These are phyloP conservation scores for Paecilomyces sp. DNA, from an alignment of 2,329 filamentous ascomycete genomes.

Conservation along the genomic window DNA sequence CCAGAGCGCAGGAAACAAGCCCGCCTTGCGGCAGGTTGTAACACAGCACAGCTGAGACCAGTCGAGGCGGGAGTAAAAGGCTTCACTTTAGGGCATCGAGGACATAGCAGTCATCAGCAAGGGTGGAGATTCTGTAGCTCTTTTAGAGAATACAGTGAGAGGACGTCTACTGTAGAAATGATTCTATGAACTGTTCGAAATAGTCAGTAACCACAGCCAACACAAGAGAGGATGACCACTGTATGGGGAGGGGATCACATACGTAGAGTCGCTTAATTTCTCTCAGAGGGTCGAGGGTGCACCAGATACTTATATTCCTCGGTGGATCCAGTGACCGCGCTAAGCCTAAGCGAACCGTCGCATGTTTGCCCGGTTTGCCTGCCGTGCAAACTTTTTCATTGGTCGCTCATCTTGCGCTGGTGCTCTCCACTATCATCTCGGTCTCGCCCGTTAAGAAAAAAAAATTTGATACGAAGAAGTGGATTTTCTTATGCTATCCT, in stretches of 20 bases:
- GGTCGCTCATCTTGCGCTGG: background rate
- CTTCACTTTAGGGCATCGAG: slow-evolving; percentile 86
- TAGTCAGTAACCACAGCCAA: slow-evolving; percentile 12
- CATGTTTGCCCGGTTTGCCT: background rate
- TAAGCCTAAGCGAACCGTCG: background rate
- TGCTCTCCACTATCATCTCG: background rate
- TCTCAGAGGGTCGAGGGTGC: background rate
- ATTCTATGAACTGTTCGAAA: slow-evolving; percentile 58
- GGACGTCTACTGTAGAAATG: slow-evolving; percentile 97
- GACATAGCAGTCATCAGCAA: slow-evolving; percentile 85
- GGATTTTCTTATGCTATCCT: background rate
- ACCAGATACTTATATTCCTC: slow-evolving; percentile 6
- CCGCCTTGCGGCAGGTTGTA: slow-evolving; percentile 14
- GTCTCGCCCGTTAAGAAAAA: background rate
- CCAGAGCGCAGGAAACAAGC: slow-evolving; percentile 29
- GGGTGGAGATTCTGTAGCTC: slow-evolving; percentile 88
- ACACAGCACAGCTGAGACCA: slow-evolving; percentile 7
- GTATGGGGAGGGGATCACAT: slow-evolving; percentile 21
- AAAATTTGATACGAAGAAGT: background rate
- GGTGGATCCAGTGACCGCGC: background rate
- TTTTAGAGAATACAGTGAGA: slow-evolving; percentile 80
- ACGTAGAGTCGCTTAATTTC: slow-evolving; percentile 38
- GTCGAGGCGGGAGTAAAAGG: slow-evolving; percentile 43
- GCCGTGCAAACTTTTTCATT: background rate
- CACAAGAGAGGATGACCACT: slow-evolving; percentile 1